phyloP scores from a whole-genome alignment of 192 early-diverging fungal genomes.

The Oehlia diaphana region DNA sequence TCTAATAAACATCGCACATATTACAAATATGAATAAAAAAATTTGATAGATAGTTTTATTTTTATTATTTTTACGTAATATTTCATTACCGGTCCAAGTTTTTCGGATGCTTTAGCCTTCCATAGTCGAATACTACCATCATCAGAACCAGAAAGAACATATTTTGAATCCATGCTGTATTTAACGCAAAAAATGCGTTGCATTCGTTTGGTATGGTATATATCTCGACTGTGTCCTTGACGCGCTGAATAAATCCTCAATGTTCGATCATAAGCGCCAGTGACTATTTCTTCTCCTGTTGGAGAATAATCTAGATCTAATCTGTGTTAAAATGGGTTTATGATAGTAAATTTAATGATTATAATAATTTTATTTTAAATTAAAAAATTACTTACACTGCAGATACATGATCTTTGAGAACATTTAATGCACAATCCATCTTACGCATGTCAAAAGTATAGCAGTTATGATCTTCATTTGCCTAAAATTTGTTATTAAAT shows the following conservation, averaged over 20 bases:
- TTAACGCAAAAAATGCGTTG: constrained; percentile 92
- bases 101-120: constrained; percentile 93
- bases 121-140: constrained; percentile 97
- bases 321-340: constrained; percentile 33
- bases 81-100: constrained; percentile 56
- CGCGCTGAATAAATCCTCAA: constrained; percentile 83
- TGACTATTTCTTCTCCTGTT: constrained; percentile 94
- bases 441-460: constrained; percentile 99
- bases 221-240: constrained; percentile 82
- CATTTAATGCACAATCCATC: constrained; percentile 80
- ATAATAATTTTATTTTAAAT: constrained; percentile 7
- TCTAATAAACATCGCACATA: constrained; percentile 26
- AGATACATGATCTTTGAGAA: constrained; percentile 95
- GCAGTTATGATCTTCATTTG: constrained; percentile 97
- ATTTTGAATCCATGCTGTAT: constrained; percentile 94
- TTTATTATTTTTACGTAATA: neutral
- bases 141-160: constrained; percentile 92
- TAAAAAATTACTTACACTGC: constrained; percentile 70
- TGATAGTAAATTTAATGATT: constrained; percentile 13
- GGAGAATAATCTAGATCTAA: constrained; percentile 98
- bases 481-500: constrained; percentile 37
- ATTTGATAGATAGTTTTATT: neutral
- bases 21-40: neutral
- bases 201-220: constrained; percentile 99
- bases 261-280: constrained; percentile 93